Percentiles rank a stretch among this genome's conserved stretches.
phyloP scores from a whole-genome alignment of 352 stramenopile species.

The Pythium volutum region DNA sequence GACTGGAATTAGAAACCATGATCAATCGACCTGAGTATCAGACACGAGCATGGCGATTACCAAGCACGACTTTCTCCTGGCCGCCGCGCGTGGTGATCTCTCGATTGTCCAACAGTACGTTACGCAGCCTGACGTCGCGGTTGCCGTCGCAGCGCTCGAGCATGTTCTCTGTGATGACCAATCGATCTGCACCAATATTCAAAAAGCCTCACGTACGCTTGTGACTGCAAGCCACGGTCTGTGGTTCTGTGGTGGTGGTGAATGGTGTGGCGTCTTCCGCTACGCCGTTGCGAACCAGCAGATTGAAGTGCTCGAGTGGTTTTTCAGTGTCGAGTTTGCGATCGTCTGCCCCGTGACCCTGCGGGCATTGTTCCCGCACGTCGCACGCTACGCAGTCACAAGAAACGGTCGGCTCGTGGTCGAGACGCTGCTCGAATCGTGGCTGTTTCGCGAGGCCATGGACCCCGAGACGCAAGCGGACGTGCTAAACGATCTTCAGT shows the following conservation, averaged over 20 bases:
- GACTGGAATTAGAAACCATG: not conserved
- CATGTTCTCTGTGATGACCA: not conserved
- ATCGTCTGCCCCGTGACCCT: not conserved
- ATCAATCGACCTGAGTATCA: too few relatives aligned
- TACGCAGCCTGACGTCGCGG: not conserved
- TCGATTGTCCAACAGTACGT: not conserved
- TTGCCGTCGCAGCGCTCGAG: not conserved
- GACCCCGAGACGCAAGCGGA: not conserved
- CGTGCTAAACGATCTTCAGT: not conserved
- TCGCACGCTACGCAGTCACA: not conserved
- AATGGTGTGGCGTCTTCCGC: not conserved
- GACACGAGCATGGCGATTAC: not conserved
- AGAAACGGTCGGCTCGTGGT: not conserved
- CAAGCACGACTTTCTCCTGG: not conserved
- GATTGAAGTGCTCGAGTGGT: not conserved
- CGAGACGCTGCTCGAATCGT: conserved; percentile 3
- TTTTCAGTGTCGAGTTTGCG: not conserved
- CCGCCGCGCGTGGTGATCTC: not conserved
- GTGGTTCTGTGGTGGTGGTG: not conserved
- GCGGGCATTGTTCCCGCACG: not conserved
- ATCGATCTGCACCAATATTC: not conserved
- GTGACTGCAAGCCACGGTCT: not conserved
- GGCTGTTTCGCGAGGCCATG: conserved; percentile 3
- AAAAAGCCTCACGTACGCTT: not conserved
- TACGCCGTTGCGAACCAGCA: not conserved